Conservation (phyloP, 495 filamentous ascomycete species). For the Glarea lozoyensis region DNA sequence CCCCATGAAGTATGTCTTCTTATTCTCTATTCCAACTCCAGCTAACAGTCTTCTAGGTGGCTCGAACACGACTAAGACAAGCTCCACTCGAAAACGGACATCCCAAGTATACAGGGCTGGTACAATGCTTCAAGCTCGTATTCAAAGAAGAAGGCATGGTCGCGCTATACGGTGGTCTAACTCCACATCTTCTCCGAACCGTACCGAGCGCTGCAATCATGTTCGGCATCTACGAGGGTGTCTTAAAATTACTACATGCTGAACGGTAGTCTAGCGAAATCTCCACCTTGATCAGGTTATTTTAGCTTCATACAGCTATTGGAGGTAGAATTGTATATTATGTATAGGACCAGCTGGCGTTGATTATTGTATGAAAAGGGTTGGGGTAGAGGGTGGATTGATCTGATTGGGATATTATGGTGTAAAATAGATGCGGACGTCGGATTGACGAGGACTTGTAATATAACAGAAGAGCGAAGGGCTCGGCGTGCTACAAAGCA, state of each 20-base stretch:
- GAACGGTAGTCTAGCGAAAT: background rate
- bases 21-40: background rate
- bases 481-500: too few species aligned
- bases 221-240: conserved; percentile 84
- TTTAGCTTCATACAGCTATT: background rate
- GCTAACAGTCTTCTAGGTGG: conserved; percentile 42
- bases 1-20: conserved; percentile 66
- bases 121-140: conserved; percentile 74
- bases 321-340: background rate
- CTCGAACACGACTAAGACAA: conserved; percentile 71
- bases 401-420: too few species aligned
- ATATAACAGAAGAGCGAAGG: too few species aligned
- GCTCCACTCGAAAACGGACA: conserved; percentile 63
- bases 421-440: too few species aligned
- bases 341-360: background rate
- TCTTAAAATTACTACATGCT: conserved; percentile 42
- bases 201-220: conserved; percentile 87
- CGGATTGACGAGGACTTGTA: too few species aligned
- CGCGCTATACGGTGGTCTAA: conserved; percentile 76
- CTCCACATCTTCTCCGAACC: conserved; percentile 77
- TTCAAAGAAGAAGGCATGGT: conserved; percentile 78
- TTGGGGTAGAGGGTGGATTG: too few species aligned
- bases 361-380: background rate
- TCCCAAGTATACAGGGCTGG: conserved; percentile 72
- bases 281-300: background rate